phyloP scores from a whole-genome alignment of 192 early-diverging fungal species.

The Gaertneriomyces sp. region DNA sequence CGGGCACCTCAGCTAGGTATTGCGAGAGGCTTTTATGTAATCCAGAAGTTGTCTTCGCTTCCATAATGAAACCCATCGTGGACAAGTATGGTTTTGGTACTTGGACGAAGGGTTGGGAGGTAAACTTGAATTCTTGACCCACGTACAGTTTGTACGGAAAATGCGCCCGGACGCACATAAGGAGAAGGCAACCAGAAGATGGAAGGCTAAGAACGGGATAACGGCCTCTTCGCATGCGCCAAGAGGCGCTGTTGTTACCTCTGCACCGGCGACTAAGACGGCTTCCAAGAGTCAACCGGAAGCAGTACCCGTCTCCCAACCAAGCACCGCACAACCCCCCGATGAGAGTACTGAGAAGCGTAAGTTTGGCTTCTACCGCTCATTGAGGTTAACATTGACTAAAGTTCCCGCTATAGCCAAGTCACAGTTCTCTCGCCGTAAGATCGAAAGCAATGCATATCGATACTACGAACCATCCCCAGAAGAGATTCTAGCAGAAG shows the following conservation, averaged over 20 bases:
- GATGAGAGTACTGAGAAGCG: slow-evolving; percentile 2
- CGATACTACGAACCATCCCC: slow-evolving; percentile 22
- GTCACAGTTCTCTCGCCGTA: slow-evolving; percentile 14
- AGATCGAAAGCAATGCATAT: slow-evolving; percentile 22
- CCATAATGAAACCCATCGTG: too few relatives aligned
- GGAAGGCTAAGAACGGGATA: slow-evolving; percentile 26
- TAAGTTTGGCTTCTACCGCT: not conserved
- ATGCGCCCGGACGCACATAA: slow-evolving; percentile 27
- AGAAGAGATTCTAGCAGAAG: slow-evolving; percentile 16
- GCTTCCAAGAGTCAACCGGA: not conserved
- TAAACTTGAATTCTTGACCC: too few relatives aligned
- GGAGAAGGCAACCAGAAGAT: slow-evolving; percentile 21
- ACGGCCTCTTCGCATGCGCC: not conserved
- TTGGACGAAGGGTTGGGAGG: too few relatives aligned
- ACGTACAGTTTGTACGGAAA: too few relatives aligned
- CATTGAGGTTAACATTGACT: not conserved
- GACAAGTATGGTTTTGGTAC: too few relatives aligned
- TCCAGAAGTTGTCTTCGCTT: too few relatives aligned
- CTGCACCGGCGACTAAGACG: not conserved
- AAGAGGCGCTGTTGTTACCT: not conserved
- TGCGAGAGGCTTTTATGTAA: too few relatives aligned
- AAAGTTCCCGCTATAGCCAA: not conserved
- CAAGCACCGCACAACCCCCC: not conserved
- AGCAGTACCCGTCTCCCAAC: not conserved
- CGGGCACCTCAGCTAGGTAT: too few relatives aligned